phyloP scores from a whole-genome alignment of 2,329 filamentous ascomycete species.

The Coniochaeta sp. region DNA sequence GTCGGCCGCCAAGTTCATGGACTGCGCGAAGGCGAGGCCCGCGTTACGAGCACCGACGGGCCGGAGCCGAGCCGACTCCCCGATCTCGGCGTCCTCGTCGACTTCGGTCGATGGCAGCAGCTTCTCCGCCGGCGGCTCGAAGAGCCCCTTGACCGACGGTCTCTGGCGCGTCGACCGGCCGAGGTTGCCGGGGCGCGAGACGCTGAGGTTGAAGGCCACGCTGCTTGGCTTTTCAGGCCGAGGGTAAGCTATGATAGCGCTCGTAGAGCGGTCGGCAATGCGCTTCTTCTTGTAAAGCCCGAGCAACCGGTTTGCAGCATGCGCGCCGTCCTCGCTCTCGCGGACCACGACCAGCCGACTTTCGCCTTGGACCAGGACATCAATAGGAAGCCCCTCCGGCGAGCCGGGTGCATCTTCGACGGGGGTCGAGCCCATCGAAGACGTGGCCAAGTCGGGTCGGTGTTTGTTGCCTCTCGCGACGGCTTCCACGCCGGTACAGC shows the following conservation, averaged over 20 bases:
- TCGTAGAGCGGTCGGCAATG: slow-evolving; percentile 25
- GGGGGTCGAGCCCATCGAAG: no score
- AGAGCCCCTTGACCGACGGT: slow-evolving; percentile 14
- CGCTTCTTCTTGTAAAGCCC: slow-evolving; percentile 29
- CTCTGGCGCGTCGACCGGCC: slow-evolving; percentile 16
- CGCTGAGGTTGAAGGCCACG: slow-evolving; percentile 43
- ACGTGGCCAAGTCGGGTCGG: slow-evolving; percentile 9
- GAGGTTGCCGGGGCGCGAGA: slow-evolving; percentile 29
- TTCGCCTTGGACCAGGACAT: slow-evolving; percentile 49
- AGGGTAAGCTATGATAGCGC: slow-evolving; percentile 49
- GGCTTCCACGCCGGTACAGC: slow-evolving; percentile 43
- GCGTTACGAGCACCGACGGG: slow-evolving; percentile 14
- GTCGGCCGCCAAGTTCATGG: slow-evolving; percentile 46
- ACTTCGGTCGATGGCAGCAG: slow-evolving; percentile 17
- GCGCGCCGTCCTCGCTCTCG: slow-evolving; percentile 36
- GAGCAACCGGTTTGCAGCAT: slow-evolving; percentile 19
- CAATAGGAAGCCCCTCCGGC: slow-evolving; percentile 37
- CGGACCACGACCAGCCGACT: slow-evolving; percentile 47
- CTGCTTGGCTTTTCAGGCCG: slow-evolving; percentile 32
- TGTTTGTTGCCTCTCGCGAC: slow-evolving; percentile 24
- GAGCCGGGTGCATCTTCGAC: slow-evolving; percentile 5
- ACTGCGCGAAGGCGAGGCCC: slow-evolving; percentile 42
- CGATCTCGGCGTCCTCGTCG: slow-evolving; percentile 12
- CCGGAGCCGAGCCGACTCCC: neutral
- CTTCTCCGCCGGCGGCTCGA: slow-evolving; percentile 9